Conservation (phyloP, 2,329 filamentous ascomycete genomes). For the Sphaerulina populicola region DNA sequence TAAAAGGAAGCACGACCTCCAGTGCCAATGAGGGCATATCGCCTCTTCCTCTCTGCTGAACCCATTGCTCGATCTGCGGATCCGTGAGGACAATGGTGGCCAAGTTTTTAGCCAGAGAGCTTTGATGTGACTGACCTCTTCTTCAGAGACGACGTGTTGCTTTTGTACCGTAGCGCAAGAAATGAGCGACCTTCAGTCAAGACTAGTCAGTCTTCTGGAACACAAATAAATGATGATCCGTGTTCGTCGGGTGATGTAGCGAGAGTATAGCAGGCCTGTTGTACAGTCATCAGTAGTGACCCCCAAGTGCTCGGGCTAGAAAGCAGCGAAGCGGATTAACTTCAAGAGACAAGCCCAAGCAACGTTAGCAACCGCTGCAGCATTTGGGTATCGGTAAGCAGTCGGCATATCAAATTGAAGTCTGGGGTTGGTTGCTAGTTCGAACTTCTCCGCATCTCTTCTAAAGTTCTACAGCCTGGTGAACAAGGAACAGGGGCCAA, state of each 20-base stretch:
- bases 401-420: background rate
- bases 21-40: slow-evolving; percentile 51
- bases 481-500: background rate
- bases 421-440: background rate
- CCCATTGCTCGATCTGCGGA: background rate
- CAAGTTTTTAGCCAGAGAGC: too few relatives aligned
- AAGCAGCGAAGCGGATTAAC: background rate
- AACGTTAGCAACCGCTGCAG: background rate
- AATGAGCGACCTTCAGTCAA: background rate
- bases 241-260: background rate
- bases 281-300: background rate
- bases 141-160: background rate
- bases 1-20: slow-evolving; percentile 54
- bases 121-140: background rate
- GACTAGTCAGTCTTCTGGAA: background rate
- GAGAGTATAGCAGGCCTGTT: background rate
- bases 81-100: too few relatives aligned
- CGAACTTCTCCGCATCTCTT: background rate
- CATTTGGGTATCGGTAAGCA: background rate
- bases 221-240: background rate
- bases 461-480: background rate
- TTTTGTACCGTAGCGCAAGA: background rate
- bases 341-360: background rate
- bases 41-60: background rate
- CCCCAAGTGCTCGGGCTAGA: background rate